A percentile compares a stretch with the other conserved stretches of the same genome.
Conservation (phyloP, 176 grass and related monocot genomes). For the Phoenix dactylifera region DNA sequence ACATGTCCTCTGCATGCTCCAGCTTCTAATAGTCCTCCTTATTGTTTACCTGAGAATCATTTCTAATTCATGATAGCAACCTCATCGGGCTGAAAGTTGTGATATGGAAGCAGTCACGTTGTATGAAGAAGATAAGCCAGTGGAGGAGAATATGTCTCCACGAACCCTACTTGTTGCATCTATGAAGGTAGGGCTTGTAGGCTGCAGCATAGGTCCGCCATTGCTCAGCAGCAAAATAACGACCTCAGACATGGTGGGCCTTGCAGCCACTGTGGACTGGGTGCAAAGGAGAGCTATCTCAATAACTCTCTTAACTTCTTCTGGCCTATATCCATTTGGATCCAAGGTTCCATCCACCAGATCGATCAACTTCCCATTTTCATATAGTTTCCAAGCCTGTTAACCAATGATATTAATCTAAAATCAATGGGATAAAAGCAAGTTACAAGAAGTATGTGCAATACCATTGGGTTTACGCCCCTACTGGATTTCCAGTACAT, state of each 20-base stretch:
- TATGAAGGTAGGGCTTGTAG: conserved; percentile 64
- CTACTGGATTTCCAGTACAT: too few species aligned
- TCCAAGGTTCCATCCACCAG: conserved; percentile 51
- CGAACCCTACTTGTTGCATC: conserved; percentile 44
- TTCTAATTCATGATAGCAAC: too few species aligned
- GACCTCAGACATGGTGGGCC: conserved; percentile 67
- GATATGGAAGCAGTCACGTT: conserved; percentile 7
- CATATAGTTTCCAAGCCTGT: conserved; percentile 74
- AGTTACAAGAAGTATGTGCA: too few species aligned
- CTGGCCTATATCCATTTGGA: conserved; percentile 36
- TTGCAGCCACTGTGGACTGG: conserved; percentile 52
- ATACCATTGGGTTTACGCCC: too few species aligned
- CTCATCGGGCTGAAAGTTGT: too few species aligned
- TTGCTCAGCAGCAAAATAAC: conserved; percentile 45
- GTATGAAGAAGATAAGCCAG: conserved; percentile 44
- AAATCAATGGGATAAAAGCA: too few species aligned
- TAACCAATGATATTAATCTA: background rate
- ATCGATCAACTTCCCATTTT: conserved; percentile 36
- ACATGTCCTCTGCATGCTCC: too few species aligned
- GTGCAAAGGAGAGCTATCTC: conserved; percentile 80
- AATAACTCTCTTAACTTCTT: conserved; percentile 52
- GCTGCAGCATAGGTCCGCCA: conserved; percentile 30
- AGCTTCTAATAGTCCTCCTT: too few species aligned
- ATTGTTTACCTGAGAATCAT: too few species aligned
- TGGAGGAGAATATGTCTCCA: conserved; percentile 40